These are phyloP conservation scores for Botrytis deweyae DNA, from an alignment of 2,329 filamentous ascomycete species.

Conservation along the genomic window DNA sequence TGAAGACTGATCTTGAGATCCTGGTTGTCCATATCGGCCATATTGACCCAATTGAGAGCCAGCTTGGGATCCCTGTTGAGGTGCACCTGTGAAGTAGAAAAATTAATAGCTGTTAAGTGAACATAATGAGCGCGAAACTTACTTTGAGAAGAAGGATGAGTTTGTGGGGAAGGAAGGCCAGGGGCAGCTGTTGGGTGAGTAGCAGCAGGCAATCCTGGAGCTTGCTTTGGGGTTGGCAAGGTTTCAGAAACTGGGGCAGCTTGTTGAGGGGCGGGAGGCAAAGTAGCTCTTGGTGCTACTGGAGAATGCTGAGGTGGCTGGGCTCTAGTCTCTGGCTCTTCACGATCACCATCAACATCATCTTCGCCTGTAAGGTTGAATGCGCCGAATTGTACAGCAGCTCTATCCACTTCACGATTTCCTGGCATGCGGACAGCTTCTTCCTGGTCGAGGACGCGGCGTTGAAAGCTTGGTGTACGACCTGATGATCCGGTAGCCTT, in stretches of 20 bases:
- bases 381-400: constrained; percentile 93
- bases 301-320: constrained; percentile 94
- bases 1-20: constrained; percentile 58
- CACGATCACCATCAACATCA: constrained; percentile 90
- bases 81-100: constrained; percentile 5
- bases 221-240: constrained; percentile 48
- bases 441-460: constrained; percentile 88
- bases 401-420: constrained; percentile 89
- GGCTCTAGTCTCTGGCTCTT: constrained; percentile 90
- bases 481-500: constrained; percentile 66
- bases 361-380: constrained; percentile 78
- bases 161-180: constrained; percentile 41
- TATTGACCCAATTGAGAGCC: constrained; percentile 53
- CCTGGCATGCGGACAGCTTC: constrained; percentile 98
- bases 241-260: constrained; percentile 55
- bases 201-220: constrained; percentile 51
- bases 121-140: neutral
- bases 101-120: neutral
- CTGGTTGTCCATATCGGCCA: constrained; percentile 65
- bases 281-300: constrained; percentile 77
- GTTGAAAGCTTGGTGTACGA: constrained; percentile 77
- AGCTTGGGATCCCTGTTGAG: constrained; percentile 38
- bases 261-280: constrained; percentile 68
- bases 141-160: constrained; percentile 42
- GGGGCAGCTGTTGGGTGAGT: constrained; percentile 45